A percentile compares a stretch with the other conserved stretches of the same genome.
These are phyloP conservation scores for Albifimbria verrucaria DNA, from an alignment of 2,329 filamentous ascomycete species.

Conservation along the genomic window DNA sequence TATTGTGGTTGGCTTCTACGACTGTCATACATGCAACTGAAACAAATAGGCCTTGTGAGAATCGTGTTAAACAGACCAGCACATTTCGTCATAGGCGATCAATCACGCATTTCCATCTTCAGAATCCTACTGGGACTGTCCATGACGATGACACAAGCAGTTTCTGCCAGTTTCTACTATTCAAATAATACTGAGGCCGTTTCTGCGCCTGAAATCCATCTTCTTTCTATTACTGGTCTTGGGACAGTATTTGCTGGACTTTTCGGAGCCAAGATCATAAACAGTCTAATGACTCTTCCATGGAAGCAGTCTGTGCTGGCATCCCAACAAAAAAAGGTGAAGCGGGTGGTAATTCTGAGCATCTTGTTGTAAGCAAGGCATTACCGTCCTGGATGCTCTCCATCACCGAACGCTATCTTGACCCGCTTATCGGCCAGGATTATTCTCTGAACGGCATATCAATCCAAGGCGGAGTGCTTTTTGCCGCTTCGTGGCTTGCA, in stretches of 20 bases:
- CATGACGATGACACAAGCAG: neutral
- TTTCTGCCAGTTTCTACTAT: conserved; percentile 1
- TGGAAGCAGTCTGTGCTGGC: neutral
- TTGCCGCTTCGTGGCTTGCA: neutral
- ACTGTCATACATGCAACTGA: neutral
- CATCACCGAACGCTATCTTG: neutral
- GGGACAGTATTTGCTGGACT: conserved; percentile 3
- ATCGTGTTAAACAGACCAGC: neutral
- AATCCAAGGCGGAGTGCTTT: conserved; percentile 6
- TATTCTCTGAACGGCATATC: conserved; percentile 6
- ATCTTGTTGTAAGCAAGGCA: neutral
- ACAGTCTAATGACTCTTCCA: neutral
- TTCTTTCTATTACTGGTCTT: neutral
- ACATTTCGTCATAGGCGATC: neutral
- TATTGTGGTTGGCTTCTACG: conserved; percentile 1
- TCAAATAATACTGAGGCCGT: neutral
- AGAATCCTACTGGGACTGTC: conserved; percentile 2
- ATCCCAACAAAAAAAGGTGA: neutral
- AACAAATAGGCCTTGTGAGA: neutral
- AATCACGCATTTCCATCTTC: conserved; percentile 1
- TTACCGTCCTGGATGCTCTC: neutral
- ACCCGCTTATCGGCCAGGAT: neutral
- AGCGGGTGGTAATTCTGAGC: neutral
- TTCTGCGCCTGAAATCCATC: neutral
- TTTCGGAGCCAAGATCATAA: neutral